Conservation (phyloP, 768 basidiomycete genomes). For the Fomitopsis serialis region DNA sequence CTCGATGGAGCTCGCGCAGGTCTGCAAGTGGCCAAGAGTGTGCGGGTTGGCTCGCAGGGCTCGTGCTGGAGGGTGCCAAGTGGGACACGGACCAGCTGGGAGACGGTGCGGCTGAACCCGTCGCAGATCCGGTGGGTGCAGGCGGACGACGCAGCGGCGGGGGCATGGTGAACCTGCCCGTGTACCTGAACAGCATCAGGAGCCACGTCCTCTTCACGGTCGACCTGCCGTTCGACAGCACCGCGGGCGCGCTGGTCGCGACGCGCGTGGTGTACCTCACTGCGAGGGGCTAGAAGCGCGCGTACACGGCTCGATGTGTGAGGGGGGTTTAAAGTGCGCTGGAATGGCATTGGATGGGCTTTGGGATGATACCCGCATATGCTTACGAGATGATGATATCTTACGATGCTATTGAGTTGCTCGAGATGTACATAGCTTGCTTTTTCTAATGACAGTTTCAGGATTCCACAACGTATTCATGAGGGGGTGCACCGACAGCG, state of each 20-base stretch:
- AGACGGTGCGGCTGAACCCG: constrained; percentile 68
- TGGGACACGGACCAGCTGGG: constrained; percentile 71
- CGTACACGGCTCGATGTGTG: too few species aligned
- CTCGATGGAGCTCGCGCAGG: too few species aligned
- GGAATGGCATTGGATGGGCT: too few species aligned
- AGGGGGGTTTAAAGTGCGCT: too few species aligned
- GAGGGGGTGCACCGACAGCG: too few species aligned
- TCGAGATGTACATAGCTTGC: background rate
- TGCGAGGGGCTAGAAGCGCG: constrained; percentile 57
- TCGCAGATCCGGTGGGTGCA: constrained; percentile 90
- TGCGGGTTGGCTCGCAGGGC: too few species aligned
- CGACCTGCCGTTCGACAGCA: constrained; percentile 70
- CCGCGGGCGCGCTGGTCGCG: constrained; percentile 64
- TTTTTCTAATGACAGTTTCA: background rate
- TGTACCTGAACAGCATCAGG: constrained; percentile 88
- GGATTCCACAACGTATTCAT: too few species aligned
- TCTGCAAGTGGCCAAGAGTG: too few species aligned
- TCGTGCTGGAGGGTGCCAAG: constrained; percentile 81
- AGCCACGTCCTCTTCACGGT: constrained; percentile 90
- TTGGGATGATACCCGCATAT: constrained; percentile 13
- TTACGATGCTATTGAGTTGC: background rate
- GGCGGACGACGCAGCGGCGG: constrained; percentile 32
- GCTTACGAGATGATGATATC: constrained; percentile 4
- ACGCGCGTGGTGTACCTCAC: constrained; percentile 90
- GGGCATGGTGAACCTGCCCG: constrained; percentile 72